Evolutionary conservation across 108 stramenopile species (phyloP).

Genomic region (Nitzschia palea): DNA sequence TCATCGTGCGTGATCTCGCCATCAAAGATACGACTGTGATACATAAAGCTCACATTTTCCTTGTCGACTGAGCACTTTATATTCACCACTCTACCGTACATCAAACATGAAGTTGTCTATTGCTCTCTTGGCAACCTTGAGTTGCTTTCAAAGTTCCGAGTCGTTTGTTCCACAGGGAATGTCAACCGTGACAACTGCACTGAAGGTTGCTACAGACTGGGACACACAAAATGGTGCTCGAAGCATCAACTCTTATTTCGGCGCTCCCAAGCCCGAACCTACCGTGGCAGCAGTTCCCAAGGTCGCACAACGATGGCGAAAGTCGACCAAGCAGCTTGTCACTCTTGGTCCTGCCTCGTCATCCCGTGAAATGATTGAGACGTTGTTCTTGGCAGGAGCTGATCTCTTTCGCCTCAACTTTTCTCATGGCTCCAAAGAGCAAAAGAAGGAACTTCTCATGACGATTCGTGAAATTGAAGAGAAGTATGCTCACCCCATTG

Average conservation of each 20-base stretch:
- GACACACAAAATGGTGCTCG: neutral
- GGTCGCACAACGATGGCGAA: constrained; percentile 81
- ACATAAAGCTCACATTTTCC: too few relatives aligned
- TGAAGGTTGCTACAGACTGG: neutral
- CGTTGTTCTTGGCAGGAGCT: constrained; percentile 91
- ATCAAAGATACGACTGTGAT: neutral
- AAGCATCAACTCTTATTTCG: neutral
- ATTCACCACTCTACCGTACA: neutral
- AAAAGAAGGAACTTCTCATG: constrained; percentile 89
- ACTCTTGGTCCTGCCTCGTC: constrained; percentile 92
- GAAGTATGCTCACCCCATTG: constrained; percentile 95
- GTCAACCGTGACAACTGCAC: neutral
- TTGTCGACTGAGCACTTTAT: too few relatives aligned
- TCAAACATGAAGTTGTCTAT: constrained; percentile 23
- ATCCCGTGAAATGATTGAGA: constrained; percentile 89
- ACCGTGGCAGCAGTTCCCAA: constrained; percentile 53
- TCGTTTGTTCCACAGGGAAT: constrained; percentile 18
- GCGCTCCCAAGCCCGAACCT: constrained; percentile 3
- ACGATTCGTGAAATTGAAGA: constrained; percentile 83
- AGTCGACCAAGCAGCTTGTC: constrained; percentile 89
- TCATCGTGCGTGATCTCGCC: neutral
- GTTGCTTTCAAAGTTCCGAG: constrained; percentile 10
- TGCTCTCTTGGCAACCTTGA: neutral
- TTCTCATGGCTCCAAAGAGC: constrained; percentile 91
- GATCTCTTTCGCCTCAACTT: constrained; percentile 97